phyloP scores from a whole-genome alignment of 179 eudicot genomes.

The Spinacia oleracea region DNA sequence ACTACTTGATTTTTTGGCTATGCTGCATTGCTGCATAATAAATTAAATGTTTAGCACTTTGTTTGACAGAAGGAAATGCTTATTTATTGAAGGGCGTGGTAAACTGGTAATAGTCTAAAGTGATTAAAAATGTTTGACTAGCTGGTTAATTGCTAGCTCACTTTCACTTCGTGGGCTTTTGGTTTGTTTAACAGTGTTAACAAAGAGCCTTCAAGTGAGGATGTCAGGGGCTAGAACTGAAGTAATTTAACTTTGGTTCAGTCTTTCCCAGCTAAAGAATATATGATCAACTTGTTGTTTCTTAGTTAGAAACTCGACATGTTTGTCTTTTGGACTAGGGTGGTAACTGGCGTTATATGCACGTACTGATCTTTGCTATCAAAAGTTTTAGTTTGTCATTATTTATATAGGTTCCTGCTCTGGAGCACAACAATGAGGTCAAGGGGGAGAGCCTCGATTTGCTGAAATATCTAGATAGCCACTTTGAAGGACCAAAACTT shows the following conservation, averaged over 20 bases:
- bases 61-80: background rate
- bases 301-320: background rate
- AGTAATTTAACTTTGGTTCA: background rate
- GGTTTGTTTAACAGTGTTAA: background rate
- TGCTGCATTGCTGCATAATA: too few species aligned
- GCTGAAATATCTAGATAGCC: conserved; percentile 57
- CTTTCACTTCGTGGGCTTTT: background rate
- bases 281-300: background rate
- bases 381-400: background rate
- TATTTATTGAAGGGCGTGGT: too few species aligned
- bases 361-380: background rate
- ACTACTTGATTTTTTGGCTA: background rate
- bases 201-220: background rate
- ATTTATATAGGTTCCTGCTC: conserved; percentile 60
- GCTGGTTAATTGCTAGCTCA: background rate
- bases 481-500: conserved; percentile 75
- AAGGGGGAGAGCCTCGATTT: conserved; percentile 78
- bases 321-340: background rate
- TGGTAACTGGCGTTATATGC: background rate
- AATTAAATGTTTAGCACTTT: background rate
- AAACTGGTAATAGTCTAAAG: background rate
- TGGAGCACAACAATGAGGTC: conserved; percentile 72
- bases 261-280: background rate
- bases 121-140: background rate
- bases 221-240: background rate